Percentiles rank a stretch among this genome's conserved stretches.
Conservation (phyloP, 495 filamentous ascomycete genomes). For the Lentithecium fluviatile region DNA sequence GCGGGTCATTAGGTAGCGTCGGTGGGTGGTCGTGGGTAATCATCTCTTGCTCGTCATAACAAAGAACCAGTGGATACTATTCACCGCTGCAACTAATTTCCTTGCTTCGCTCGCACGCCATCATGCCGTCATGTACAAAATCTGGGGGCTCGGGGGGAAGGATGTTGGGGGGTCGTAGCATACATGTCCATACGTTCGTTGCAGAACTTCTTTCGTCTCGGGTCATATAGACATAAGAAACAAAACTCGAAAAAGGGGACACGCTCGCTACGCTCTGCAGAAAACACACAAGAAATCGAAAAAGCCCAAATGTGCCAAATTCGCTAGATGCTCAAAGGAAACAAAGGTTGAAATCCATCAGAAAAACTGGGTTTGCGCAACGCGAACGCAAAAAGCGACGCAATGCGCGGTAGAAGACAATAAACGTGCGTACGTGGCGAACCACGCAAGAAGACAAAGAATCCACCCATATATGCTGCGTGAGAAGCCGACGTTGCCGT, state of each 20-base stretch:
- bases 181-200: slow-evolving; percentile 8
- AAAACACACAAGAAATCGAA: slow-evolving; percentile 38
- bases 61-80: no score
- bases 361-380: not conserved
- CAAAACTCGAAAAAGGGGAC: slow-evolving; percentile 35
- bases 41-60: no score
- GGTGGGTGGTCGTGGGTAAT: no score
- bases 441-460: not conserved
- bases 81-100: no score
- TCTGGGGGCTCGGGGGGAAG: no score
- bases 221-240: slow-evolving; percentile 17
- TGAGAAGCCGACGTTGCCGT: not conserved
- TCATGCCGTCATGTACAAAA: no score
- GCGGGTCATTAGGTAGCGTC: no score
- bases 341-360: slow-evolving; percentile 13
- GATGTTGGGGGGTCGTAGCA: slow-evolving; percentile 29
- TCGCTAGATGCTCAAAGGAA: slow-evolving; percentile 36
- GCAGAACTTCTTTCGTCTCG: no score
- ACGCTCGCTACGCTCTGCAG: slow-evolving; percentile 37
- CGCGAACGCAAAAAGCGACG: not conserved
- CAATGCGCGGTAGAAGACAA: not conserved
- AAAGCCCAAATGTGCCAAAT: slow-evolving; percentile 35
- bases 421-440: not conserved
- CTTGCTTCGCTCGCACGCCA: no score
- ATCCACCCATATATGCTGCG: not conserved